Evolutionary conservation across 1,139 yeast genomes (phyloP).

Genomic region (Pichia sp.): DNA sequence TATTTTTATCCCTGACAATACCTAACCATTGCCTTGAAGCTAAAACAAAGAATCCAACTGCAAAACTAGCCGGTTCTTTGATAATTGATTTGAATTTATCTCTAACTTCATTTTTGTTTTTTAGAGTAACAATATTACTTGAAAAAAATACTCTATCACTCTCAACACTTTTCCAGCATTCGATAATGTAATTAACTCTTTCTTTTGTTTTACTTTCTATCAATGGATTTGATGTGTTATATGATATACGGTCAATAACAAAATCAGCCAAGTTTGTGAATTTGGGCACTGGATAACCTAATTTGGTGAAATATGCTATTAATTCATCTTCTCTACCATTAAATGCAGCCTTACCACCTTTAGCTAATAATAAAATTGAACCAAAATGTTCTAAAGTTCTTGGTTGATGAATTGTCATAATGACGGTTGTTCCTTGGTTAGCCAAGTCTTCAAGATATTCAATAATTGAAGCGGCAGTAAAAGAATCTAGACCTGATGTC

Average conservation of each 20-base stretch:
- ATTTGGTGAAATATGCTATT: slow-evolving; percentile 38
- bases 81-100: slow-evolving; percentile 22
- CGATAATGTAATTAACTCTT: slow-evolving; percentile 35
- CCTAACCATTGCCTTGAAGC: slow-evolving; percentile 44
- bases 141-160: neutral
- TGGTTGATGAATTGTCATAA: slow-evolving; percentile 83
- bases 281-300: slow-evolving; percentile 52
- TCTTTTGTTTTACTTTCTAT: slow-evolving; percentile 39
- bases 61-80: slow-evolving; percentile 30
- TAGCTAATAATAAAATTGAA: slow-evolving; percentile 57
- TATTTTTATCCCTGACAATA: slow-evolving; percentile 53
- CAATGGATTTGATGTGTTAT: slow-evolving; percentile 34
- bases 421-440: slow-evolving; percentile 58
- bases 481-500: slow-evolving; percentile 79
- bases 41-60: slow-evolving; percentile 36
- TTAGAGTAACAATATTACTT: slow-evolving; percentile 3
- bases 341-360: slow-evolving; percentile 66
- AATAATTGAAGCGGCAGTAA: slow-evolving; percentile 66
- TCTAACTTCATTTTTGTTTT: slow-evolving; percentile 14
- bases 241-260: slow-evolving; percentile 66
- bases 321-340: slow-evolving; percentile 48
- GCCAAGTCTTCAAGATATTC: slow-evolving; percentile 48
- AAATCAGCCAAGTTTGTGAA: slow-evolving; percentile 66
- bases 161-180: slow-evolving; percentile 32
- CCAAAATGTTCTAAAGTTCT: slow-evolving; percentile 61